Evolutionary conservation across 2,329 filamentous ascomycete genomes (phyloP).

Genomic region (Fusarium napiforme): DNA sequence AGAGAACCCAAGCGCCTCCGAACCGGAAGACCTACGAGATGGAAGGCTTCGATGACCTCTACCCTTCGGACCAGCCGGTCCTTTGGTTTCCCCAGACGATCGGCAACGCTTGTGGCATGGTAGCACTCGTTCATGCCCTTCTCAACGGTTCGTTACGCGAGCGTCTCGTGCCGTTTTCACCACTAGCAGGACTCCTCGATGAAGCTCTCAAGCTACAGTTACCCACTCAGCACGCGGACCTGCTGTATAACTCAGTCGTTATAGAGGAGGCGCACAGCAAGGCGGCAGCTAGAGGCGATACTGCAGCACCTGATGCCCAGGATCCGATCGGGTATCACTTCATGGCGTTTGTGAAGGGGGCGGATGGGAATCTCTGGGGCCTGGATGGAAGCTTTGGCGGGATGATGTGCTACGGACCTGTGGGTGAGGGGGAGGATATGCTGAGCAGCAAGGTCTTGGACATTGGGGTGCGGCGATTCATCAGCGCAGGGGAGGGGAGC

Average conservation of each 20-base stretch:
- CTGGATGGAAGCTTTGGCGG: not conserved
- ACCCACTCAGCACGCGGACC: not conserved
- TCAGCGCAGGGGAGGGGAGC: not conserved
- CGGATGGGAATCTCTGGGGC: not conserved
- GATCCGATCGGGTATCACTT: not conserved
- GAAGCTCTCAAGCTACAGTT: not conserved
- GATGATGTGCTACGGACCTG: not conserved
- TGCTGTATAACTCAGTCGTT: not conserved
- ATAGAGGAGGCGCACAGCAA: not conserved
- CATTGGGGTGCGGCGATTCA: not conserved
- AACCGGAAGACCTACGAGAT: not conserved
- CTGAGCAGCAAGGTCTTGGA: not conserved
- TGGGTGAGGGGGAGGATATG: not conserved
- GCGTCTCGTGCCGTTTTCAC: not conserved
- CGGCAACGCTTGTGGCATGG: not conserved
- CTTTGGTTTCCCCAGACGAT: not conserved
- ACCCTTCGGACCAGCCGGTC: not conserved
- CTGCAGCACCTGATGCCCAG: fast-evolving
- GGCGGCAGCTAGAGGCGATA: not conserved
- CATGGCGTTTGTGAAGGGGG: not conserved
- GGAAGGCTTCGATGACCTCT: not conserved
- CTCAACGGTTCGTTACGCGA: not conserved
- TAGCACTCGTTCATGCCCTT: not conserved
- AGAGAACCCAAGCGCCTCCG: not conserved
- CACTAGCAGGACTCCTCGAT: not conserved